These are phyloP conservation scores for Lenwebbia sp. DNA, from an alignment of 345 rosid genomes.

Conservation along the genomic window DNA sequence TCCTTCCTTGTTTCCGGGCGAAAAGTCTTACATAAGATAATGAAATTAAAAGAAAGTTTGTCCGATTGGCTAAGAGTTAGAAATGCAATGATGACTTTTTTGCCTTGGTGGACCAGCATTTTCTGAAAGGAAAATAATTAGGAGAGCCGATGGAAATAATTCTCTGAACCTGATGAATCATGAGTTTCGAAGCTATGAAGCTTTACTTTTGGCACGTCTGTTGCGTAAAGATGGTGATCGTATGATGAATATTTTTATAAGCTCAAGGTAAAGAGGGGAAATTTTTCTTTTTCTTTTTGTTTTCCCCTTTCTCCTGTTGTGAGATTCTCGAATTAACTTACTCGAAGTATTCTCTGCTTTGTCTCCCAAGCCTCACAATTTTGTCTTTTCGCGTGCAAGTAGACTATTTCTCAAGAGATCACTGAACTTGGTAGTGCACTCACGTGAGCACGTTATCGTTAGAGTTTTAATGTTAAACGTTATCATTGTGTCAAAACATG, in stretches of 20 bases:
- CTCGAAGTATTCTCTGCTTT: background rate
- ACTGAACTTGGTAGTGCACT: background rate
- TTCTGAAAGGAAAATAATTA: background rate
- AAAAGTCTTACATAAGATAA: background rate
- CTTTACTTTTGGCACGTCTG: background rate
- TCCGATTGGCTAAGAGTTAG: background rate
- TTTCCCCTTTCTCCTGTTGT: background rate
- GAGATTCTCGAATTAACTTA: background rate
- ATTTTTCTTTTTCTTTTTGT: background rate
- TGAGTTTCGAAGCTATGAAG: background rate
- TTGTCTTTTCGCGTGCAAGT: background rate
- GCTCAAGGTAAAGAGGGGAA: background rate
- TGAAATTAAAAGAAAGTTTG: background rate
- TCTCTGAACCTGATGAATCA: background rate
- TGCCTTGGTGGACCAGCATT: background rate
- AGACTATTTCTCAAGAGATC: too few relatives aligned
- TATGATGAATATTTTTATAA: background rate
- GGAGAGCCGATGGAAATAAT: background rate
- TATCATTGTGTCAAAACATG: background rate
- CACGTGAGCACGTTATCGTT: background rate
- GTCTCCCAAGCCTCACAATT: background rate
- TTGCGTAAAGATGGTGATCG: background rate
- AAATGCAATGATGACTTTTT: background rate
- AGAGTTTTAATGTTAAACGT: background rate
- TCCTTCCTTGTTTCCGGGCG: background rate